phyloP scores from a whole-genome alignment of 2,329 filamentous ascomycete genomes.

The Alternaria sp. region DNA sequence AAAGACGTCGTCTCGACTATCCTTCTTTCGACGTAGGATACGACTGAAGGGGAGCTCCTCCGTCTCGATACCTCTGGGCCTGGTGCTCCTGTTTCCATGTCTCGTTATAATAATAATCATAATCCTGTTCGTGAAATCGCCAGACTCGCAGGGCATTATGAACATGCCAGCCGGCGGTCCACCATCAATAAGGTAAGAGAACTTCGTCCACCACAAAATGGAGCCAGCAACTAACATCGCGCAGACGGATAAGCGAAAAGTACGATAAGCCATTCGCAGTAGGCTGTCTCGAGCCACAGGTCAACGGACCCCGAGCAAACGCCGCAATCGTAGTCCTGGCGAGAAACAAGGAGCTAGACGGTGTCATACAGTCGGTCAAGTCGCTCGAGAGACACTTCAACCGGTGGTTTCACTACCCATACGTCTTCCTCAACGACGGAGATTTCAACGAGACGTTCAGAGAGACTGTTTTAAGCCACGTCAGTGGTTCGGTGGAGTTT shows the following conservation, averaged over 20 bases:
- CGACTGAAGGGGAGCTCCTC: conserved; percentile 90
- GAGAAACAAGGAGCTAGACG: conserved; percentile 94
- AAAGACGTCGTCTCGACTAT: conserved; percentile 64
- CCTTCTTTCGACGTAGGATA: conserved; percentile 87
- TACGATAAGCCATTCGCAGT: conserved; percentile 96
- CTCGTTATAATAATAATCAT: conserved; percentile 92
- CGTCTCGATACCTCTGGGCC: conserved; percentile 89
- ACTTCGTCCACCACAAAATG: neutral
- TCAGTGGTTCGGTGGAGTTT: conserved; percentile 88
- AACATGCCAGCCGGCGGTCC: conserved; percentile 88
- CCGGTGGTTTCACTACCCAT: conserved; percentile 97
- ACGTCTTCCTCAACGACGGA: conserved; percentile 97
- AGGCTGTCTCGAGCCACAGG: conserved; percentile 83
- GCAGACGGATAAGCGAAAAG: conserved; percentile 94
- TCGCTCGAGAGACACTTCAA: conserved; percentile 99
- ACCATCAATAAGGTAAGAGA: conserved; percentile 82
- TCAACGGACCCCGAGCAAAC: conserved; percentile 82
- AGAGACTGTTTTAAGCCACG: conserved; percentile 86
- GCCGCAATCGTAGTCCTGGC: conserved; percentile 96
- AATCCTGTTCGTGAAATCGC: conserved; percentile 87
- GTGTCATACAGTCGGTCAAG: conserved; percentile 95
- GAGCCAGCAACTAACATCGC: conserved; percentile 25
- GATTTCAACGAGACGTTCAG: conserved; percentile 97
- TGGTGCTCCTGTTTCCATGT: conserved; percentile 91
- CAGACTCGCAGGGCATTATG: conserved; percentile 81